A percentile compares a stretch with the other conserved stretches of the same genome.
Evolutionary conservation across 306 rosid species (phyloP).

Genomic region (Rosa lucieae): DNA sequence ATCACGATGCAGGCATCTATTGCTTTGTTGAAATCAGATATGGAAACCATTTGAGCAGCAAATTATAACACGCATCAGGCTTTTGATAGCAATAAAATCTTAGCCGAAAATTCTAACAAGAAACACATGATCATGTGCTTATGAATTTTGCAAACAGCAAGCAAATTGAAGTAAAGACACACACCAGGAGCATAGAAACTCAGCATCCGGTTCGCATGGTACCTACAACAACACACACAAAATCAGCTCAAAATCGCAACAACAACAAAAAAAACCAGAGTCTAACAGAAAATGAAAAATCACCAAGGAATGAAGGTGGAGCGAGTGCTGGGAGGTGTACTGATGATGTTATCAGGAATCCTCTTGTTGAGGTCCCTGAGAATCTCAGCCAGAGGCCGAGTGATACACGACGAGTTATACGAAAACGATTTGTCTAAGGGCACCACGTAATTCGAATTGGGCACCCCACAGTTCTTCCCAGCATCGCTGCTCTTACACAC

Average conservation of each 20-base stretch:
- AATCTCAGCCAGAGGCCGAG: slow-evolving; percentile 87
- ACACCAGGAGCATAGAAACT: slow-evolving; percentile 98
- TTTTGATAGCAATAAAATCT: background rate
- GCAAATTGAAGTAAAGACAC: background rate
- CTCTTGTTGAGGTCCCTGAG: slow-evolving; percentile 87
- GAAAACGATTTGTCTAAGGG: slow-evolving; percentile 80
- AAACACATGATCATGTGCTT: background rate
- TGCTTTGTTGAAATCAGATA: background rate
- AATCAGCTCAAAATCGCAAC: slow-evolving; percentile 7
- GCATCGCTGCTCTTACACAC: slow-evolving; percentile 26
- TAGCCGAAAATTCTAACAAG: background rate
- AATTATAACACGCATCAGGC: background rate
- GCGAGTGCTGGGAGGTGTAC: slow-evolving; percentile 27
- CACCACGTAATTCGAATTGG: slow-evolving; percentile 83
- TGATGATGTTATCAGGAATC: slow-evolving; percentile 79
- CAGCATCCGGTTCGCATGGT: slow-evolving; percentile 95
- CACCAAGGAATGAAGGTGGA: slow-evolving; percentile 81
- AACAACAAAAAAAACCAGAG: background rate
- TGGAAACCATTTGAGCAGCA: background rate
- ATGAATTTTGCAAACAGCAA: background rate
- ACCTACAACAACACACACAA: slow-evolving; percentile 44
- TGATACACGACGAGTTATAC: slow-evolving; percentile 65
- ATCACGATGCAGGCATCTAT: background rate
- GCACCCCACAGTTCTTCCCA: slow-evolving; percentile 45
- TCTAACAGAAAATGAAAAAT: too few species aligned